phyloP scores from a whole-genome alignment of 2,329 filamentous ascomycete species.

The Coleophoma cylindrospora region DNA sequence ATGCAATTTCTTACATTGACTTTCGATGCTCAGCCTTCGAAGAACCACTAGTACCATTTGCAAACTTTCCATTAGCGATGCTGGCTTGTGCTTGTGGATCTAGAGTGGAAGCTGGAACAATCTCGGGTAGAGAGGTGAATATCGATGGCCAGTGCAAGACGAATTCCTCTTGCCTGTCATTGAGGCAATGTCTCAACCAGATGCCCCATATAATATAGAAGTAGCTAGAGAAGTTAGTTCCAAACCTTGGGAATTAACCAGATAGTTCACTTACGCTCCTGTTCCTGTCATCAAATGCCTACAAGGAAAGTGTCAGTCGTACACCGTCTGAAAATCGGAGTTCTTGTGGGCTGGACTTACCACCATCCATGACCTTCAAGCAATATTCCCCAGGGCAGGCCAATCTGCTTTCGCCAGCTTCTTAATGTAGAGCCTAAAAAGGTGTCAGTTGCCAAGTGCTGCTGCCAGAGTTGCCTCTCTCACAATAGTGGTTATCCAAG shows the following conservation, averaged over 20 bases:
- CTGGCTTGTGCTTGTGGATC: background rate
- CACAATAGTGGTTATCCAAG: constrained; percentile 60
- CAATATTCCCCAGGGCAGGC: constrained; percentile 68
- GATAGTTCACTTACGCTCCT: constrained; percentile 38
- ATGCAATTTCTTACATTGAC: background rate
- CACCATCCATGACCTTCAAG: constrained; percentile 71
- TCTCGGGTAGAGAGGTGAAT: constrained; percentile 37
- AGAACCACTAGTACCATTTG: constrained; percentile 3
- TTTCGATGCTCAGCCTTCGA: constrained; percentile 17
- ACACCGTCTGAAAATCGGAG: background rate
- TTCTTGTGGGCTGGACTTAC: constrained; percentile 33
- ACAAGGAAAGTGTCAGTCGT: background rate
- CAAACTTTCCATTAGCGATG: too few species aligned
- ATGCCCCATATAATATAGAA: constrained; percentile 69
- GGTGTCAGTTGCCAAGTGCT: background rate
- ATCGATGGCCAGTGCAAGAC: constrained; percentile 56
- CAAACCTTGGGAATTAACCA: background rate
- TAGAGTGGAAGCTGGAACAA: constrained; percentile 13
- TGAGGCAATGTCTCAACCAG: constrained; percentile 65
- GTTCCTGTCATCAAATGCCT: constrained; percentile 68
- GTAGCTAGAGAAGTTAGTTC: constrained; percentile 32
- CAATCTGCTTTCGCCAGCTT: constrained; percentile 54
- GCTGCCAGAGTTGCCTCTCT: constrained; percentile 5
- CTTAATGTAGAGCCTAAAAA: constrained; percentile 10
- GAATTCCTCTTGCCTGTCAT: constrained; percentile 61